These are phyloP conservation scores for Drosera capensis DNA, from an alignment of 148 eudicot species.

Conservation along the genomic window DNA sequence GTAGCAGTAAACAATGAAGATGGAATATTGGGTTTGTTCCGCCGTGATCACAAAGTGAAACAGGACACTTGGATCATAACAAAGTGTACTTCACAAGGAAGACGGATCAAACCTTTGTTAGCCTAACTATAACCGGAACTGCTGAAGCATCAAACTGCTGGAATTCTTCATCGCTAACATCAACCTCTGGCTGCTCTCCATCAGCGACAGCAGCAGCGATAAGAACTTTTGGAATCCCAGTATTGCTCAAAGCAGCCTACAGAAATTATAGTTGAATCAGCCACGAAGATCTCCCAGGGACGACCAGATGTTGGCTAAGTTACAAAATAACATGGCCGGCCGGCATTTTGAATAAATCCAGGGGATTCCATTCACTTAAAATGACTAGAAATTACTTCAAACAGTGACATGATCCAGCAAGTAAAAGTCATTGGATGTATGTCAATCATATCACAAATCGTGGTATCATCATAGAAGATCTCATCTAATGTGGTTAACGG, in stretches of 20 bases:
- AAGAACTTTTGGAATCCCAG: conserved; percentile 67
- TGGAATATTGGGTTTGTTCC: not conserved
- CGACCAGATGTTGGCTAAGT: too few species aligned
- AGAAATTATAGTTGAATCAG: conserved; percentile 1
- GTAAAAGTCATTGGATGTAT: too few species aligned
- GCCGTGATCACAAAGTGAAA: not conserved
- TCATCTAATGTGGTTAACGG: too few species aligned
- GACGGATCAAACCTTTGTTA: conserved; percentile 48
- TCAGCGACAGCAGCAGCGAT: conserved; percentile 36
- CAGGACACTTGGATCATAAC: not conserved
- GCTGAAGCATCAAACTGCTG: conserved; percentile 69
- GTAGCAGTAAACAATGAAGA: not conserved
- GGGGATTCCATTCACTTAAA: too few species aligned
- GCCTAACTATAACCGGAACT: conserved; percentile 71
- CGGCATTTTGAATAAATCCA: not conserved
- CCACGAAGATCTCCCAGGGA: too few species aligned
- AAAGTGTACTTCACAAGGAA: not conserved
- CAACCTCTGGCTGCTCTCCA: conserved; percentile 76
- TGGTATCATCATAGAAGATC: too few species aligned
- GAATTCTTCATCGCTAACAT: conserved; percentile 88
- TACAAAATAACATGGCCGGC: too few species aligned
- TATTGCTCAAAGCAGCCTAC: conserved; percentile 84
- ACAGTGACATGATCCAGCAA: too few species aligned
- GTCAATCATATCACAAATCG: too few species aligned
- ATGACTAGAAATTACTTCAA: too few species aligned